Evolutionary conservation across 1,139 yeast species (phyloP).

Genomic region (Taphrina betulina): DNA sequence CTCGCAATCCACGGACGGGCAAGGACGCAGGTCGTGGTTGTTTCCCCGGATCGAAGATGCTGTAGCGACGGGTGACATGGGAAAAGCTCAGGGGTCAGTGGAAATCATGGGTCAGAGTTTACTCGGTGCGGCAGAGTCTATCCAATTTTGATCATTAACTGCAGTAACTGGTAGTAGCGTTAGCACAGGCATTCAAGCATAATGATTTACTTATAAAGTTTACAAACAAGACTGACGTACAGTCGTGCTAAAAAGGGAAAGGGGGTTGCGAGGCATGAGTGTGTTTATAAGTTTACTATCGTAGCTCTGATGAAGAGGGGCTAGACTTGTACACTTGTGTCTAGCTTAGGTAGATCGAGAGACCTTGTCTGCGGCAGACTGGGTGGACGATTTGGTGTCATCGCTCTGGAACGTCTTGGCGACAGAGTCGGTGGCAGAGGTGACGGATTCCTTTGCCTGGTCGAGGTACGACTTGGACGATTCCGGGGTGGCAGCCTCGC

Average conservation of each 20-base stretch:
- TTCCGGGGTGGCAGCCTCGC: conserved; percentile 20
- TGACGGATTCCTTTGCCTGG: conserved; percentile 21
- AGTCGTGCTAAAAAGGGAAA: no score
- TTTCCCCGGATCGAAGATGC: conserved; percentile 77
- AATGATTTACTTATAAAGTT: no score
- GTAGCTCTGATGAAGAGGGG: no score
- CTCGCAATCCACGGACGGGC: conserved; percentile 55
- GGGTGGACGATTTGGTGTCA: conserved; percentile 11
- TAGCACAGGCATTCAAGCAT: no score
- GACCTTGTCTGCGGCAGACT: conserved; percentile 14
- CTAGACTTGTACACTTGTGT: no score
- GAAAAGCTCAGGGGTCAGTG: conserved; percentile 58
- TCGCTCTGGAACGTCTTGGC: conserved; percentile 13
- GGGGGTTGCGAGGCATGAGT: no score
- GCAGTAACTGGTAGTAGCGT: no score
- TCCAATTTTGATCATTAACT: conserved; percentile 32
- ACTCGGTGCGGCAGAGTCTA: conserved; percentile 42
- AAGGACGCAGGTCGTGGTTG: conserved; percentile 40
- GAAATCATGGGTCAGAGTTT: conserved; percentile 49
- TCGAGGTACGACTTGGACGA: conserved; percentile 22
- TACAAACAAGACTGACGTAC: no score
- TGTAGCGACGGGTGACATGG: conserved; percentile 53
- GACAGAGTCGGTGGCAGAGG: conserved; percentile 19
- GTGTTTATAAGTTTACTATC: no score
- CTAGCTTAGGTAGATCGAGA: conserved; percentile 11